These are phyloP conservation scores for Populus deltoides DNA, from an alignment of 345 rosid genomes.

Conservation along the genomic window DNA sequence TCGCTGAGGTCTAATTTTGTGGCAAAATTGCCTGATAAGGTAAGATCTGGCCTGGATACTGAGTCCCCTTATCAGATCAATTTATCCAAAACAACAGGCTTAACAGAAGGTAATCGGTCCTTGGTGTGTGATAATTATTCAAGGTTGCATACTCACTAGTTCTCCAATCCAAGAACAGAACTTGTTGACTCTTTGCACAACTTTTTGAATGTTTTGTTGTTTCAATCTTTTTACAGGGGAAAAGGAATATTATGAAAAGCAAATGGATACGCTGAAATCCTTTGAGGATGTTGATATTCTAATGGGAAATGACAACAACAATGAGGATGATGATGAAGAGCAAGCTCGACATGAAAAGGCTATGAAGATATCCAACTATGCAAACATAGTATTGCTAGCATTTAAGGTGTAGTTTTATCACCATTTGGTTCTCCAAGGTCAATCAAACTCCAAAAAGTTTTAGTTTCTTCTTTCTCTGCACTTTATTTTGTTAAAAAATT, in stretches of 20 bases:
- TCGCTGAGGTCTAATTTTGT: constrained; percentile 45
- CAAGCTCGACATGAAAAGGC: constrained; percentile 60
- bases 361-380: constrained; percentile 74
- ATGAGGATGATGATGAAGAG: constrained; percentile 39
- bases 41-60: constrained; percentile 43
- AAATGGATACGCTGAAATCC: constrained; percentile 59
- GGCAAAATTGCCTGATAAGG: constrained; percentile 54
- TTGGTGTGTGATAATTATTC: too few species aligned
- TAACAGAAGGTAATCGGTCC: constrained; percentile 40
- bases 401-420: constrained; percentile 48
- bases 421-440: background rate
- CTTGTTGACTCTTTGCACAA: too few species aligned
- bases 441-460: too few species aligned
- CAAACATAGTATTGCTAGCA: constrained; percentile 63
- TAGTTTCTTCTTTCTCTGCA: too few species aligned
- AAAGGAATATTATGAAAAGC: constrained; percentile 65
- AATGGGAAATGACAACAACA: constrained; percentile 19
- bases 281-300: constrained; percentile 70
- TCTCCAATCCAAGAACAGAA: too few species aligned
- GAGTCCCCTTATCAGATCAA: constrained; percentile 50
- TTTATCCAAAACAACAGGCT: constrained; percentile 42
- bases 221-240: constrained; percentile 37
- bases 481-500: too few species aligned
- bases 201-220: background rate
- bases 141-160: too few species aligned